Conservation (phyloP, 2,329 filamentous ascomycete species). For the Colletotrichum navitas region DNA sequence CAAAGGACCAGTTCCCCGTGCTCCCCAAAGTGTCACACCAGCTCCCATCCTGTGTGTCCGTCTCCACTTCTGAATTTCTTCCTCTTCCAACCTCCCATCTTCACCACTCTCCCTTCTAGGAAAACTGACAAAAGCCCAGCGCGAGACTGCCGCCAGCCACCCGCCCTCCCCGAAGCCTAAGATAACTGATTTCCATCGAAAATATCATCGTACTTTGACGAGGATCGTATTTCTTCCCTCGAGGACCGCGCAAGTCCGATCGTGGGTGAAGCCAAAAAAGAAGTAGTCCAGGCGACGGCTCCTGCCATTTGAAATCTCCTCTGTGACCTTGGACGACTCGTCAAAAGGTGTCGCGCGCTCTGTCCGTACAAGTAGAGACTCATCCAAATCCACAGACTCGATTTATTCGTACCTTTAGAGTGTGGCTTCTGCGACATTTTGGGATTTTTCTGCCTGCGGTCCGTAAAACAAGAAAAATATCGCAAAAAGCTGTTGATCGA, state of each 20-base stretch:
- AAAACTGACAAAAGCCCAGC: constrained; percentile 36
- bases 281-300: constrained; percentile 37
- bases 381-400: constrained; percentile 31
- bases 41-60: constrained; percentile 1
- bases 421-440: constrained; percentile 30
- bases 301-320: constrained; percentile 40
- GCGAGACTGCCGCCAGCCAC: constrained; percentile 24
- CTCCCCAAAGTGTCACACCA: constrained; percentile 18
- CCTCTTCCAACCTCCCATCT: constrained; percentile 6
- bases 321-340: constrained; percentile 39
- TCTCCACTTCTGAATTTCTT: constrained; percentile 6
- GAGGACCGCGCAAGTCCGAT: constrained; percentile 30
- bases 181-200: constrained; percentile 27
- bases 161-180: constrained; percentile 10
- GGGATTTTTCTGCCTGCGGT: constrained; percentile 32
- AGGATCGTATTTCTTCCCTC: constrained; percentile 26
- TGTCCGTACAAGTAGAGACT: constrained; percentile 41
- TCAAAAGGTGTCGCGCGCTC: constrained; percentile 39
- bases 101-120: constrained; percentile 14
- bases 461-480: constrained; percentile 31
- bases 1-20: constrained; percentile 3
- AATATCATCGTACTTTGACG: constrained; percentile 36
- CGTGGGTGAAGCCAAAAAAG: constrained; percentile 40
- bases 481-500: constrained; percentile 24
- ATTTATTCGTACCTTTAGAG: constrained; percentile 37